Conservation (phyloP, 257 asterid species). For the Paulownia fortunei region DNA sequence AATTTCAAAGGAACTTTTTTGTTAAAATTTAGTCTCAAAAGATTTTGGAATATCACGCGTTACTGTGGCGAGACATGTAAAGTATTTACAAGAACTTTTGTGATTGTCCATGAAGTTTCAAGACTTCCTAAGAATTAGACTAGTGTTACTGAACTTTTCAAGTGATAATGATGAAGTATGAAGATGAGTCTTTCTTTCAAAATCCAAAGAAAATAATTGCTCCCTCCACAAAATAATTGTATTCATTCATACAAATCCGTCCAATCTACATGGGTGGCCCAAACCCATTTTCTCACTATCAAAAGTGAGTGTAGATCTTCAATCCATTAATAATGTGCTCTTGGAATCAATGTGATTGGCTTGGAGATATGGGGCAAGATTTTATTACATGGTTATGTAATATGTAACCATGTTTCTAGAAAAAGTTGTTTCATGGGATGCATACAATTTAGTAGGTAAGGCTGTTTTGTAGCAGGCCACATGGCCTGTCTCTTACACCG, state of each 20-base stretch:
- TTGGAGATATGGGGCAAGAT: constrained; percentile 9
- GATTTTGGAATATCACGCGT: no score
- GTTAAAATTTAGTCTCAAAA: no score
- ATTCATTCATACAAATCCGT: constrained; percentile 9
- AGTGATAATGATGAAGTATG: no score
- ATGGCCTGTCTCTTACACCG: constrained; percentile 29
- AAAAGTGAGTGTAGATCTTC: not conserved
- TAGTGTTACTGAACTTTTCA: no score
- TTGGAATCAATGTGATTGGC: constrained; percentile 11
- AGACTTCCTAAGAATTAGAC: no score
- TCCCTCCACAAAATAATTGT: not conserved
- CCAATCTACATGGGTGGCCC: constrained; percentile 8
- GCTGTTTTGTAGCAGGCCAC: constrained; percentile 32
- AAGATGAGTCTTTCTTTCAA: no score
- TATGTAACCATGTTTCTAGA: not conserved
- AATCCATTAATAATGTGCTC: constrained; percentile 9
- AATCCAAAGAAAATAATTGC: not conserved
- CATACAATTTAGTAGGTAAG: constrained; percentile 25
- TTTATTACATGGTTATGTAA: not conserved
- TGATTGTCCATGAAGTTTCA: no score
- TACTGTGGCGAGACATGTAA: no score
- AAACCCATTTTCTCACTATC: constrained; percentile 1
- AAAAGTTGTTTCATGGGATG: constrained; percentile 31
- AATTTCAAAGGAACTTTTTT: no score
- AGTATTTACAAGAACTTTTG: no score